phyloP scores from a whole-genome alignment of 768 basidiomycete species.

The Suillus sp. region DNA sequence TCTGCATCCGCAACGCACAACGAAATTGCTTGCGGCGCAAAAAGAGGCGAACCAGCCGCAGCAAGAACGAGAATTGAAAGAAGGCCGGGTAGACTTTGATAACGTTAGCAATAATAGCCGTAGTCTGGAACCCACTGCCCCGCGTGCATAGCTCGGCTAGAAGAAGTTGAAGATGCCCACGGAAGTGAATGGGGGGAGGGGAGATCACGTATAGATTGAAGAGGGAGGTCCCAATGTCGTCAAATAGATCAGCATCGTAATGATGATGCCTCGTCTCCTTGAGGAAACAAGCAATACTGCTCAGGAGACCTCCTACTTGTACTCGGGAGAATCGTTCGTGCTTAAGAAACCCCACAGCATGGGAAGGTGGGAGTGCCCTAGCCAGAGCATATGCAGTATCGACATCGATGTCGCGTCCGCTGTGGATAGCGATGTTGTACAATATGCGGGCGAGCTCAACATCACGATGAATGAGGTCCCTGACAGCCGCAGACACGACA shows the following conservation, averaged over 20 bases:
- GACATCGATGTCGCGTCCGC: slow-evolving; percentile 26
- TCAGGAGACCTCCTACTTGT: slow-evolving; percentile 41
- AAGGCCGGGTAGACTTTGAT: slow-evolving; percentile 36
- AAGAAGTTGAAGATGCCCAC: slow-evolving; percentile 46
- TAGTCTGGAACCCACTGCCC: slow-evolving; percentile 37
- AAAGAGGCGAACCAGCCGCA: slow-evolving; percentile 40
- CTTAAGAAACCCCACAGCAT: slow-evolving; percentile 39
- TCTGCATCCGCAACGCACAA: slow-evolving; percentile 18
- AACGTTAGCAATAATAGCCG: slow-evolving; percentile 45
- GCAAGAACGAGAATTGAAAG: slow-evolving; percentile 42
- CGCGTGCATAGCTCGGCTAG: slow-evolving; percentile 42
- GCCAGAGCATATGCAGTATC: slow-evolving; percentile 34
- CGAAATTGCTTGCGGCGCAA: slow-evolving; percentile 42
- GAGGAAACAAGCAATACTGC: slow-evolving; percentile 41
- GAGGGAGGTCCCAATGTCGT: slow-evolving; percentile 39
- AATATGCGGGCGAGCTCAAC: slow-evolving; percentile 34
- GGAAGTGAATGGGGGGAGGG: slow-evolving; percentile 43
- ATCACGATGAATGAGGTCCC: slow-evolving; percentile 31
- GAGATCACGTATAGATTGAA: slow-evolving; percentile 37
- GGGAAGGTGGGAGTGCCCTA: slow-evolving; percentile 24
- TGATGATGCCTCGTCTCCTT: slow-evolving; percentile 35
- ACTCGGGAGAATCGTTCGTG: slow-evolving; percentile 31
- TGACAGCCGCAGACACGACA: slow-evolving; percentile 28
- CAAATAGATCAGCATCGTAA: slow-evolving; percentile 33
- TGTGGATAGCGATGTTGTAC: slow-evolving; percentile 33